Base-by-base conservation (phyloP, 2,329 filamentous ascomycete genomes). In the Laburnicola sp. region DNA sequence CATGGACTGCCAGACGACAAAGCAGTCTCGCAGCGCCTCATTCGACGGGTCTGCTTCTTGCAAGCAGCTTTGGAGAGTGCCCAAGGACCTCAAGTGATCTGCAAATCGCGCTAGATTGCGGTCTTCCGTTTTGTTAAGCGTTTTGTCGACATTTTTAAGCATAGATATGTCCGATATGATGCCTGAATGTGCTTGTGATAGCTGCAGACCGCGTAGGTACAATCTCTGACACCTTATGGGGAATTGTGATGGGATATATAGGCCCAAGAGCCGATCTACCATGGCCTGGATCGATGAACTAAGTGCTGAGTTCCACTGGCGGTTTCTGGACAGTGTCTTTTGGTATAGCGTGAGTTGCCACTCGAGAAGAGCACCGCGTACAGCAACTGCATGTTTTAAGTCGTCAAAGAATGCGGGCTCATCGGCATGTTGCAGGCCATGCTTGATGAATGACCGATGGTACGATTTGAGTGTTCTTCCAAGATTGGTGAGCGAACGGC, bases 391-490 rank as follows among this genome's bases (percentile, higher is more conserved):
- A 23, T 76, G 53, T 2, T 58, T 50, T 6, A 51, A 43, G 28
- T 74, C 61, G 48, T 78, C 74, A 38, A 73, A 72, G 22, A 68
- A 68, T 3, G 63, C 65, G 1, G 59, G 82, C 45, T 86, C 81
- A 37, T 80, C 55, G 3, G 76, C 63, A 74, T 80, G n/a, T 77
- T 80, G 45, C 76, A 75, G 50, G 81, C 64, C 61, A 31, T 57
- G 53, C 41, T 62, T 68, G 30, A 69, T 45, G 39, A 66, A 68
- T 11, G 87, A 75, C 56, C 84, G 85, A 26, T 85, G 76, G 44
- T 88, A 78, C 3, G 81, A 80, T 22, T 80, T 79, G 10, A 88
- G 70, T 0, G 84, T 80, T 31, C 86, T 80, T 6, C 80, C 85
- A 6, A 89, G 74, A 2, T 77, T 72, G 45, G 78, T 74, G 2